Evolutionary conservation across 2,329 filamentous ascomycete species (phyloP), one percentile per base, ranked within the genome.

Genomic region (Lanzia echinophila): DNA sequence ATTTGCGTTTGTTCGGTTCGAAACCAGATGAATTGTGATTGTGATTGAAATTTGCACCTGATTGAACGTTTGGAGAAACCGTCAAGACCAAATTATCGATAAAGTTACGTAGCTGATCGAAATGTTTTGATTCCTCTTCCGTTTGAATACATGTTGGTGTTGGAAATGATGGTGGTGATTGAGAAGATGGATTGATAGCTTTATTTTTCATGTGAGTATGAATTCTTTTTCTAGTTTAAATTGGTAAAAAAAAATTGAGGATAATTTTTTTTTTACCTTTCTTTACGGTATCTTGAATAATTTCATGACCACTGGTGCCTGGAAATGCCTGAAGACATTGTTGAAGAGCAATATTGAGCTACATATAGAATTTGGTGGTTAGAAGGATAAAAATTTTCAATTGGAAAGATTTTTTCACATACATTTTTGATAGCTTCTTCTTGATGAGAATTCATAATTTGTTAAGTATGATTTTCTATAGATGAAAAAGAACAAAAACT

Each of bases 21-120:
- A 38, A 42, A 34, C 15, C 38, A 17, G 50, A 33, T n/a, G 28
- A 28, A 17, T n/a, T 39, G 17, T 44, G 41, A 15, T n/a, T n/a
- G 38, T 41, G 38, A 44, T 36, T 36, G 34, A n/a, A 3, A 36
- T 22, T 24, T 34, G 39, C 31, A 36, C 32, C 28, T 28, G 49
- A 39, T 19, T 44, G 44, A 34, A 19, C 41, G 3, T 19, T 44
- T 12, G 50, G 36, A 41, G 50, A 48, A 19, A 53, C 50, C 2
- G 50, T 48, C 7, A 53, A 48, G 24, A 53, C 50, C n/a, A 53
- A 43, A 22, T 53, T 48, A 15, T 53, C 50, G 36, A 53, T 53
- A 36, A 53, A 53, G 36, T 53, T 53, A 39, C 50, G 50, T 48
- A 53, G 48, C 42, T 53, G 50, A 48, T 53, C 50, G 28, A 53